Conservation (phyloP, 1,284 basidiomycete genomes). For the Leccinum pachyderme region DNA sequence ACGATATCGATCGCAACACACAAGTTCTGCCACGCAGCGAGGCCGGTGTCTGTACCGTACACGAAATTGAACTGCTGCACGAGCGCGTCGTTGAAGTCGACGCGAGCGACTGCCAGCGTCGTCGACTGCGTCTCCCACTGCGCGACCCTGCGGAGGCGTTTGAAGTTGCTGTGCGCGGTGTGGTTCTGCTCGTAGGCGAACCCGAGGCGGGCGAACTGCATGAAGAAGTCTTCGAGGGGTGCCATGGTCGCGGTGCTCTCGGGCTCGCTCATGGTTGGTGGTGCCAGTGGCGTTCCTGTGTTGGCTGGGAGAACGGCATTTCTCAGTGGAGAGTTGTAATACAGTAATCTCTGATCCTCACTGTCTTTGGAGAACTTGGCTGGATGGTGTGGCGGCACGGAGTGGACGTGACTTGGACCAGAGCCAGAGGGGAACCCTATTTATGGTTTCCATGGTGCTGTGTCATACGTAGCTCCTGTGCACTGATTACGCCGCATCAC, state of each 20-base stretch:
- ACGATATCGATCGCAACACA: constrained; percentile 11
- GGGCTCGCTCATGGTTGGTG: not conserved
- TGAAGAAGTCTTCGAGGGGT: constrained; percentile 18
- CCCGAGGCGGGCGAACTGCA: constrained; percentile 10
- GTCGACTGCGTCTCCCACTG: not conserved
- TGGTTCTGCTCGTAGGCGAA: constrained; percentile 2
- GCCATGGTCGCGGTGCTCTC: constrained; percentile 8
- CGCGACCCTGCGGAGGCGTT: not conserved
- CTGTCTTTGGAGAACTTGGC: not conserved
- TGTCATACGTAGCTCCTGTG: too few relatives aligned
- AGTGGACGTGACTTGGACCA: not conserved
- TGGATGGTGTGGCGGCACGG: not conserved
- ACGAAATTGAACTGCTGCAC: constrained; percentile 13
- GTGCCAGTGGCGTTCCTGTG: not conserved
- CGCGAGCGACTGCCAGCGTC: not conserved
- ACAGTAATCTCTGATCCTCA: not conserved
- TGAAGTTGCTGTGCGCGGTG: constrained; percentile 15
- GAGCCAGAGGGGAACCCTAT: not conserved
- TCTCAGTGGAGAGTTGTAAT: not conserved
- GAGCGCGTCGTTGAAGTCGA: constrained; percentile 11
- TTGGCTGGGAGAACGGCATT: not conserved
- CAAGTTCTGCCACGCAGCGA: constrained; percentile 15
- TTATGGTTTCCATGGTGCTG: constrained; percentile 2
- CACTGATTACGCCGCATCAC: too few relatives aligned
- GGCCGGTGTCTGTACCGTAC: constrained; percentile 5